Percentiles rank a stretch among this genome's conserved stretches.
Evolutionary conservation across 2,329 filamentous ascomycete genomes (phyloP).

Genomic region (Sphaerulina vaccinii): DNA sequence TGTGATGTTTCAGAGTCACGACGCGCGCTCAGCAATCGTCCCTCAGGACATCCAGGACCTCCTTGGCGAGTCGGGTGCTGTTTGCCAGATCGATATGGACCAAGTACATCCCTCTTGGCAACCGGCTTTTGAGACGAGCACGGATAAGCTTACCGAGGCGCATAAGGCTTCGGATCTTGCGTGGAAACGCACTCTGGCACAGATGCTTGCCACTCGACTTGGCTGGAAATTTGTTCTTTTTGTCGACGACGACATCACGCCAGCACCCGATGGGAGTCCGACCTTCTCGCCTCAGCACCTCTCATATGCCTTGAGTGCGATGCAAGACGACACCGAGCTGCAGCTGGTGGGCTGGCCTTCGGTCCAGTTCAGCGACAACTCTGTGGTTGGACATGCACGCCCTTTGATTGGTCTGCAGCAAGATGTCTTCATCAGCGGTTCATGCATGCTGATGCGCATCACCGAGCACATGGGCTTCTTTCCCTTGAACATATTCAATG

Average conservation of each 20-base stretch:
- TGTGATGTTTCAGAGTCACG: background rate
- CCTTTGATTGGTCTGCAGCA: background rate
- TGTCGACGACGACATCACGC: background rate
- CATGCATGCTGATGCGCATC: background rate
- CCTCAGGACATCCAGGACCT: background rate
- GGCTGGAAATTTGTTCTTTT: background rate
- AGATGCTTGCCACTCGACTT: background rate
- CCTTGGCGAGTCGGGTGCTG: background rate
- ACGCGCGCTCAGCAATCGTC: too few relatives aligned
- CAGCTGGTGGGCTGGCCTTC: background rate
- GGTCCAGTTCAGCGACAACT: background rate
- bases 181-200: background rate
- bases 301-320: background rate
- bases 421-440: background rate
- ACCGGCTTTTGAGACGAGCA: background rate
- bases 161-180: background rate
- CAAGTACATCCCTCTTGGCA: background rate
- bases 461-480: background rate
- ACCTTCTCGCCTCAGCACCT: background rate
- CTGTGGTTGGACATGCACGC: background rate
- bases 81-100: background rate
- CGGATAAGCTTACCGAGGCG: background rate
- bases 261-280: background rate
- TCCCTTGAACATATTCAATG: background rate
- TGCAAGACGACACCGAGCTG: background rate